Conservation (phyloP, 2,329 filamentous ascomycete species). For the Penicillium sp. region DNA sequence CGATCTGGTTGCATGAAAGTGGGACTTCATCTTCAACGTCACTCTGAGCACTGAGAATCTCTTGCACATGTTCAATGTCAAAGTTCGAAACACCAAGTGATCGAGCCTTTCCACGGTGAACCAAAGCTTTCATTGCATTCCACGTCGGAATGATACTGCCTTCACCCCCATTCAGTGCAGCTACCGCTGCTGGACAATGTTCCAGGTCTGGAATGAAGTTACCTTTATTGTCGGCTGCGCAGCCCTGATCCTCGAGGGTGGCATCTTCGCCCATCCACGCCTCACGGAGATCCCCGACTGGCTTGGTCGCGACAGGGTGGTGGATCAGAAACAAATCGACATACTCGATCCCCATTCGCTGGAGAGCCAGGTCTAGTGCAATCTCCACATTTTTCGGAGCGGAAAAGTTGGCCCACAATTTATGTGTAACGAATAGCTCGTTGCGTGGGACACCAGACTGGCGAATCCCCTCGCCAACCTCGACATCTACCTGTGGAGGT, state of each 20-base stretch:
- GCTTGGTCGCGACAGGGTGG: conserved; percentile 17
- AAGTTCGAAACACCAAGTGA: conserved; percentile 75
- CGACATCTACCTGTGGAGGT: conserved; percentile 27
- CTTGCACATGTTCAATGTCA: conserved; percentile 70
- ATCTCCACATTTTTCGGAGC: conserved; percentile 59
- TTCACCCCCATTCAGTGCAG: background rate
- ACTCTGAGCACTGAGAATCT: conserved; percentile 66
- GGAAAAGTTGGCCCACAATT: conserved; percentile 79
- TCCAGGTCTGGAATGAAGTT: background rate
- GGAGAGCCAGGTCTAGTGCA: conserved; percentile 60
- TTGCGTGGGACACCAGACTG: conserved; percentile 64
- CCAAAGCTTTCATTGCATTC: conserved; percentile 57
- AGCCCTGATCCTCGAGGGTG: background rate
- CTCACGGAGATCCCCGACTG: background rate
- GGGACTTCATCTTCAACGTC: conserved; percentile 56
- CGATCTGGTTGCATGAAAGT: conserved; percentile 57
- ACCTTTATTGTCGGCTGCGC: background rate
- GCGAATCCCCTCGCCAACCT: conserved; percentile 66
- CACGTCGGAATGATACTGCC: conserved; percentile 46
- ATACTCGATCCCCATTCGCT: conserved; percentile 63
- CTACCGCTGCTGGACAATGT: background rate
- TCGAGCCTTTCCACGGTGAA: conserved; percentile 58
- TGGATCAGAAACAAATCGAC: conserved; percentile 72
- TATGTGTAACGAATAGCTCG: conserved; percentile 73
- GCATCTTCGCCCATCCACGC: no score